Evolutionary conservation across 768 basidiomycete species (phyloP).

Genomic region (Suillus occidentalis): DNA sequence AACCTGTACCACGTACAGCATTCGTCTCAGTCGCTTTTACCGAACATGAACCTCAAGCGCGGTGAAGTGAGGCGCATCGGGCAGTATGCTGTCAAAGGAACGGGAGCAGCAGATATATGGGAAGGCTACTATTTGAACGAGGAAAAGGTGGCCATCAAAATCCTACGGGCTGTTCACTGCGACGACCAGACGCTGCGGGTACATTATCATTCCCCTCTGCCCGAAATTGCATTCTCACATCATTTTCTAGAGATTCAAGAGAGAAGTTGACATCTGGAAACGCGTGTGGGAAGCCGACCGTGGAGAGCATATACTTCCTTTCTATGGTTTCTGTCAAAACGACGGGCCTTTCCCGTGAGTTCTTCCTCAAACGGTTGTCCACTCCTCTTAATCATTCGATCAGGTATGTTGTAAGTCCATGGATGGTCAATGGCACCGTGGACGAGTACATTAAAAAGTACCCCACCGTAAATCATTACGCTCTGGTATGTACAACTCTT

Average conservation of each 20-base stretch:
- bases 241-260: slow-evolving; percentile 43
- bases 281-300: slow-evolving; percentile 52
- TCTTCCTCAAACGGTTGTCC: background rate
- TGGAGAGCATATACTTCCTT: slow-evolving; percentile 53
- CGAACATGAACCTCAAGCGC: slow-evolving; percentile 48
- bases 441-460: slow-evolving; percentile 45
- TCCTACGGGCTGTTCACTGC: slow-evolving; percentile 50
- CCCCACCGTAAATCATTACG: slow-evolving; percentile 42
- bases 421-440: slow-evolving; percentile 53
- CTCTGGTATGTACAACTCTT: slow-evolving; percentile 35
- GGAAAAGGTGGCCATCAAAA: slow-evolving; percentile 59
- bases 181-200: slow-evolving; percentile 46
- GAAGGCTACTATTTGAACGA: slow-evolving; percentile 54
- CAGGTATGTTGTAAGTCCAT: slow-evolving; percentile 60
- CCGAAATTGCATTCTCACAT: background rate
- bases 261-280: slow-evolving; percentile 57
- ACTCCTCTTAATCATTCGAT: slow-evolving; percentile 2
- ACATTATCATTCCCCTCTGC: slow-evolving; percentile 3
- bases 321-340: slow-evolving; percentile 56
- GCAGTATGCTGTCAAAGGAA: slow-evolving; percentile 50
- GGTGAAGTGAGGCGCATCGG: slow-evolving; percentile 54
- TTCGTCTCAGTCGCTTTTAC: slow-evolving; percentile 46
- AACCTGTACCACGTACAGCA: slow-evolving; percentile 54
- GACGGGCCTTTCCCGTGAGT: slow-evolving; percentile 58
- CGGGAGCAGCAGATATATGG: slow-evolving; percentile 53